Evolutionary conservation across 2,329 filamentous ascomycete genomes (phyloP).

Genomic region (Coniochaeta ligniaria): DNA sequence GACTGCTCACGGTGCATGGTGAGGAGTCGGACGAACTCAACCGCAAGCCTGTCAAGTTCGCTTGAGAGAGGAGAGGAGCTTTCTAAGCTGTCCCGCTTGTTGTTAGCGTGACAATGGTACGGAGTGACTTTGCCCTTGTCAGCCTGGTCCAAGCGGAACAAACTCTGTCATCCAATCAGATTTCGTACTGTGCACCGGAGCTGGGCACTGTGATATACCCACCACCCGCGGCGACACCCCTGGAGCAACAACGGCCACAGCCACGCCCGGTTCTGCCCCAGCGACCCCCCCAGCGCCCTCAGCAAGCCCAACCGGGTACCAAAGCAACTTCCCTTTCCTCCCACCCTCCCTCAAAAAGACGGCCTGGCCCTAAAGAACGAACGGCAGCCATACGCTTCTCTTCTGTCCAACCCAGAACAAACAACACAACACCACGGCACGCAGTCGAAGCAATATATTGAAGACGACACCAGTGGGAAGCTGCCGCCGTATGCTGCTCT

Average conservation of each 20-base stretch:
- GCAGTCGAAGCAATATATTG: background rate
- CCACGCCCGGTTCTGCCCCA: background rate
- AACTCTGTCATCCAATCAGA: background rate
- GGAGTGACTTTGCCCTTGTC: background rate
- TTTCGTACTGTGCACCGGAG: background rate
- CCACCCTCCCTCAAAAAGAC: slow-evolving; percentile 1
- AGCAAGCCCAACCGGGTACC: background rate
- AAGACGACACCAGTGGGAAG: slow-evolving; percentile 1
- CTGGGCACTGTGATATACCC: background rate
- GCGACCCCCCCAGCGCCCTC: background rate
- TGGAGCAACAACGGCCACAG: background rate
- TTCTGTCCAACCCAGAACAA: background rate
- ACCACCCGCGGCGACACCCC: background rate
- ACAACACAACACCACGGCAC: slow-evolving; percentile 2
- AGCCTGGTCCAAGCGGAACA: background rate
- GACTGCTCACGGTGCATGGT: no score
- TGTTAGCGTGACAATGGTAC: background rate
- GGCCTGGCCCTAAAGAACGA: background rate
- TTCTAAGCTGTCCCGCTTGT: background rate
- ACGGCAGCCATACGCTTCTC: background rate
- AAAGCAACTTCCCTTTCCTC: background rate
- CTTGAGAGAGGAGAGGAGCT: no score
- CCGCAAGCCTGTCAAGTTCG: no score
- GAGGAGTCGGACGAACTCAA: no score
- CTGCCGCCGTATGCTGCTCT: background rate